Evolutionary conservation across 2,329 filamentous ascomycete species (phyloP).

Genomic region (Stachybotrys chartarum): DNA sequence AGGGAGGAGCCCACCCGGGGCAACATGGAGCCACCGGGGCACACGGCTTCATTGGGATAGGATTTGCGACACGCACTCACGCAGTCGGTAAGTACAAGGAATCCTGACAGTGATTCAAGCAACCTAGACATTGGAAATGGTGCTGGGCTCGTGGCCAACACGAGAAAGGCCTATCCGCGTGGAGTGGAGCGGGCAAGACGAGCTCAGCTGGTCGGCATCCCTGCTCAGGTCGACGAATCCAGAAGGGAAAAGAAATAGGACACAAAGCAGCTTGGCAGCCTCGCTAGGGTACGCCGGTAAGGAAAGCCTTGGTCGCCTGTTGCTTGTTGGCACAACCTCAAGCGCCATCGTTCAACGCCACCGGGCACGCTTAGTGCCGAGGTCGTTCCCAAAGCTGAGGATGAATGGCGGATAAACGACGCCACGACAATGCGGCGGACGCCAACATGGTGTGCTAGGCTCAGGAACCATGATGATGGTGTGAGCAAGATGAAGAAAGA

Average conservation of each 20-base stretch:
- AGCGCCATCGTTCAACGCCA: neutral
- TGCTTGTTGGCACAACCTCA: neutral
- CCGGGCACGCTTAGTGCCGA: neutral
- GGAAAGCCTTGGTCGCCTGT: neutral
- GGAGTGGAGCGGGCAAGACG: neutral
- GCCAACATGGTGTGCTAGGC: neutral
- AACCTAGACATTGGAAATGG: neutral
- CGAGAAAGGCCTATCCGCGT: no score
- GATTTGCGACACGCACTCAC: neutral
- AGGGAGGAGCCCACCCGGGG: neutral
- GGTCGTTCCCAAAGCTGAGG: neutral
- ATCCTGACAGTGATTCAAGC: neutral
- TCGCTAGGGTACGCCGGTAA: neutral
- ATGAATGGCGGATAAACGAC: neutral
- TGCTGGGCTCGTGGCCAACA: no score
- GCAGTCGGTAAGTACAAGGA: neutral
- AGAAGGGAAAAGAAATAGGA: neutral
- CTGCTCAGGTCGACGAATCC: neutral
- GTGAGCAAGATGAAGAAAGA: no score
- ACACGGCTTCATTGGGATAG: neutral
- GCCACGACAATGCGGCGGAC: neutral
- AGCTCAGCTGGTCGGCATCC: neutral
- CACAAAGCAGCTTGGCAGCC: neutral
- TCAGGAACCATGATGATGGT: neutral
- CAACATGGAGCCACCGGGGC: neutral